phyloP scores from a whole-genome alignment of 768 basidiomycete genomes.

The Neoboletus brunneissimus region DNA sequence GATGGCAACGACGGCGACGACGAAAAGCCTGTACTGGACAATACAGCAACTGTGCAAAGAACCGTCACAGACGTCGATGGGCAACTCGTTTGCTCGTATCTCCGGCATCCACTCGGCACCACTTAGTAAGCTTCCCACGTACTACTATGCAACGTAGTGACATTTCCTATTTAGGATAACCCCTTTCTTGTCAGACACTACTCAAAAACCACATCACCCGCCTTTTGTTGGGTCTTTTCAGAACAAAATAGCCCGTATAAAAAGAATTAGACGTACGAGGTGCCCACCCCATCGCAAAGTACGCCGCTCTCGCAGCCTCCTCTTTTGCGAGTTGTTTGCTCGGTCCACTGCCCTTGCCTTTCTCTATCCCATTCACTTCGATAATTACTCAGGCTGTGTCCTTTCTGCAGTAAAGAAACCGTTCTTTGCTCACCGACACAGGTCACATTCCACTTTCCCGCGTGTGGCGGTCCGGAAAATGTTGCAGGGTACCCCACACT shows the following conservation, averaged over 20 bases:
- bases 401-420: background rate
- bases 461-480: conserved; percentile 65
- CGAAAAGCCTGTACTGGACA: background rate
- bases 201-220: conserved; percentile 10
- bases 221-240: conserved; percentile 8
- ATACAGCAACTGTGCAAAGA: conserved; percentile 17
- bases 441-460: conserved; percentile 61
- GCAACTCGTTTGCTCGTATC: conserved; percentile 20
- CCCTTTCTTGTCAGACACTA: background rate
- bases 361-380: conserved; percentile 67
- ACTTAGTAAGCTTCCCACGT: conserved; percentile 28
- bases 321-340: conserved; percentile 79
- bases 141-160: conserved; percentile 1
- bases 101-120: conserved; percentile 27
- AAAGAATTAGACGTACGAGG: conserved; percentile 30
- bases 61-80: conserved; percentile 13
- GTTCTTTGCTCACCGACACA: conserved; percentile 59
- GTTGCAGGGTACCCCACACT: conserved; percentile 57
- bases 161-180: conserved; percentile 21
- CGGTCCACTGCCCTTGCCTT: conserved; percentile 60
- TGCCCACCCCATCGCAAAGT: conserved; percentile 75
- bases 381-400: conserved; percentile 2
- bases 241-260: background rate
- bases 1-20: background rate
- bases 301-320: conserved; percentile 70